phyloP scores from a whole-genome alignment of 73 alveolate genomes.

The Paramecium bursaria region DNA sequence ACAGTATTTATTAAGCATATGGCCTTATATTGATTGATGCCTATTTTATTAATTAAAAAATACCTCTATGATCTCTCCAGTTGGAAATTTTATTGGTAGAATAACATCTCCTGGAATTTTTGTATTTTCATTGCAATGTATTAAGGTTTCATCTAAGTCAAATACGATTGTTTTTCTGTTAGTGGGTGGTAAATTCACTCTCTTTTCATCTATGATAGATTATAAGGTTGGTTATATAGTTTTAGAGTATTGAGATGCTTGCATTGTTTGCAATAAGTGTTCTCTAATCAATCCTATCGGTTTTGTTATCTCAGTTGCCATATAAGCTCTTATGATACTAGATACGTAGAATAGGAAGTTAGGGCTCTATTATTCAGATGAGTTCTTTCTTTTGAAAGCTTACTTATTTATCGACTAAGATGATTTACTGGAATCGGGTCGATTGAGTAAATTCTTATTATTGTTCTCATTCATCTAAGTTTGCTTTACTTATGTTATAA shows the following conservation, averaged over 20 bases:
- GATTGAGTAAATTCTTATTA: not conserved
- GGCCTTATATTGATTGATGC: conserved; percentile 74
- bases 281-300: conserved; percentile 54
- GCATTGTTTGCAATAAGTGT: conserved; percentile 59
- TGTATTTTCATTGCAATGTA: conserved; percentile 64
- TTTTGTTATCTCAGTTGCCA: conserved; percentile 37
- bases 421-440: conserved; percentile 18
- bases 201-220: conserved; percentile 56
- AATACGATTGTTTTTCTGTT: conserved; percentile 61
- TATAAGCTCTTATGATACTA: conserved; percentile 11
- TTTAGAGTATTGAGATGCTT: conserved; percentile 32
- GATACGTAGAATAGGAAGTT: conserved; percentile 17
- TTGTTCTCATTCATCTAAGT: not conserved
- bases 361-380: not conserved
- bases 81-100: conserved; percentile 66
- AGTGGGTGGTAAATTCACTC: conserved; percentile 48
- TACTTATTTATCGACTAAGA: not conserved
- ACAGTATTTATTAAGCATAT: conserved; percentile 65
- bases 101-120: conserved; percentile 68
- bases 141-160: conserved; percentile 70
- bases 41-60: conserved; percentile 5
- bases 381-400: not conserved
- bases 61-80: conserved; percentile 69
- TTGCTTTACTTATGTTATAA: conserved; percentile 5
- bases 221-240: conserved; percentile 10